Base-by-base conservation (phyloP, 2,329 filamentous ascomycete genomes). In the Colletotrichum cereale region DNA sequence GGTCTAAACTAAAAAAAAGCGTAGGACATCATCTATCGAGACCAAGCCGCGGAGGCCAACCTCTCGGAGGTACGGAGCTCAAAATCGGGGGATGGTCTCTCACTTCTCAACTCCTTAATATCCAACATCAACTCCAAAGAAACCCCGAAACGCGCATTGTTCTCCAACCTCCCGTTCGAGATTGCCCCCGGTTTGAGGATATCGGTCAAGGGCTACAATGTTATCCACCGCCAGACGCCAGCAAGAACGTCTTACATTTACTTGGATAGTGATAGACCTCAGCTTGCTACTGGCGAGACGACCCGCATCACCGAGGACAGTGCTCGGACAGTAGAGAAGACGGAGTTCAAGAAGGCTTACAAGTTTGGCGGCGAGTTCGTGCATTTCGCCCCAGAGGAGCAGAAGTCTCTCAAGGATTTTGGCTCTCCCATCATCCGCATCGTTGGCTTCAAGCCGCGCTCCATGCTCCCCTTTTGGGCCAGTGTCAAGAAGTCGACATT, bases 361-460 rank as follows among this genome's bases (percentile, higher is more conserved):
- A 98, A 96, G 77, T 98, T 98, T 78, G 96, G 96, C 16, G 95
- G 94, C 48, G 94, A 97, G 75, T 94, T 94, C 58, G 90, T 99
- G 57, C 88, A 92, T 60, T 99, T 99, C 79, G 91, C 91, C 0
- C 88, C 91, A 0, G 95, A 98, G 42, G 96, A 99, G 79, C 90
- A 96, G 72, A 92, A 91, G 69, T 84, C 88, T 26, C 86, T 99
- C 70, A 91, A 91, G 73, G 85, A 93, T 75, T 97, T 97, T 76
- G 96, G 95, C 3, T 87, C 92, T 1, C 93, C 94, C 0, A 86
- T 93, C 16, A 92, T 99, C 67, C 91, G 95, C 6, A 92, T 99
- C 74, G 92, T 99, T 67, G 96, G 96, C 7, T 99, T 99, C 87
- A 99, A 98, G 79, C 90, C 94, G 8, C 85, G 93, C 36, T 89